Base-by-base conservation (phyloP, 495 filamentous ascomycete genomes). In the Staphylotrichum longicolle region DNA sequence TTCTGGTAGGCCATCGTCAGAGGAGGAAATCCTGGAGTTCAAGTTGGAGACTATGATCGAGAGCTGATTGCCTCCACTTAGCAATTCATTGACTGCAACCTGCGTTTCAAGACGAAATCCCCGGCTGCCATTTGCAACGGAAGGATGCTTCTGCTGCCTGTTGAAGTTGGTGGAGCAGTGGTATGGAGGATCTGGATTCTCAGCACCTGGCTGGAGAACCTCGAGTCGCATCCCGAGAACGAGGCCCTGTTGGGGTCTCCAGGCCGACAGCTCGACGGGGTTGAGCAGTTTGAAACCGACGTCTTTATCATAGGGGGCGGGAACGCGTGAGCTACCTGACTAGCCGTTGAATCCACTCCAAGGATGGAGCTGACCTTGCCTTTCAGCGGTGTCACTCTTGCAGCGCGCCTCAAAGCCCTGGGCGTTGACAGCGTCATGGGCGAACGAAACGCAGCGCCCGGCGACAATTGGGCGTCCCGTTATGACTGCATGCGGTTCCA, bases 121-220 rank as follows among this genome's bases (percentile, higher is more conserved):
- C 37, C 37, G 37, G 37, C 37, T 10, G 37, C 10, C 10, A 6
- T 1, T 0, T 6, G 37, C 37, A 39, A 6, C 10, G 37, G 37
- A 39, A 39, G 10, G 37, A 39, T 39, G 6, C 6, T 10, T 10
- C 37, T 39, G 37, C 6, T 39, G 37, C 37, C 37, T 10, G 35
- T 54, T 20, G 54, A 60, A 39, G 34, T 41, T 7, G n/a, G 57
- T 44, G 56, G 15, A 15, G 40, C 30, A 27, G 52, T 51, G 5
- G 44, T 64, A 33, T 76, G 72, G 70, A 76, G 73, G 57, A 68
- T 76, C 40, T 76, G 73, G 72, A 46, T 64, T 9, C 51, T 76
- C 33, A 52, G 57, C 55, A 76, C 73, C 0, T 70, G 72, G 69
- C 49, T 72, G 3, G 65, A 70, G 14, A 56, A 53, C 27, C 54